These are phyloP conservation scores for Neocatenulostroma microsporum DNA, from an alignment of 2,329 filamentous ascomycete genomes.

Conservation along the genomic window DNA sequence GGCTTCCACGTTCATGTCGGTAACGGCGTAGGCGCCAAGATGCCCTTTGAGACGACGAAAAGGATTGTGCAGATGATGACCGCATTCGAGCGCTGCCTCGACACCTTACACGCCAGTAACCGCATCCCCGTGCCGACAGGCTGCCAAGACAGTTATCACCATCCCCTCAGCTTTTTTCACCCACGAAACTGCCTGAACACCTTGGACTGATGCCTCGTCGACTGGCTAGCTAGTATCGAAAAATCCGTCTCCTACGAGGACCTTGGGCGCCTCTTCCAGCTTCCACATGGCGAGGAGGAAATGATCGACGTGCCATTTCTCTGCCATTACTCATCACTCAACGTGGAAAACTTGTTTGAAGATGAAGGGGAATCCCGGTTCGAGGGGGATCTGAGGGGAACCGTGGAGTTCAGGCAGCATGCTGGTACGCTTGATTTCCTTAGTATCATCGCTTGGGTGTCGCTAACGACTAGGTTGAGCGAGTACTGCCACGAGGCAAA, in stretches of 20 bases:
- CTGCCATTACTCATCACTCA: conserved; percentile 10
- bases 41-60: conserved; percentile 14
- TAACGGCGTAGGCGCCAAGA: not conserved
- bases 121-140: conserved; percentile 5
- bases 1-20: conserved; percentile 19
- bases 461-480: conserved; percentile 9
- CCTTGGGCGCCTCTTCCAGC: conserved; percentile 6
- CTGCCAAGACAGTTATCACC: conserved; percentile 1
- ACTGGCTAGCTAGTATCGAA: conserved; percentile 14
- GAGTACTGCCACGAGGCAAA: conserved; percentile 4
- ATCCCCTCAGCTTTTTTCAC: conserved; percentile 8
- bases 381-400: conserved; percentile 6
- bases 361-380: not conserved
- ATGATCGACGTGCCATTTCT: too few species aligned
- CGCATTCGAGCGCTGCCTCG: conserved; percentile 15
- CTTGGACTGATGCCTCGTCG: conserved; percentile 8
- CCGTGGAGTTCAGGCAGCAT: conserved; percentile 29
- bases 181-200: not conserved
- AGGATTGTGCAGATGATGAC: conserved; percentile 12
- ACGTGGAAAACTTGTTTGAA: conserved; percentile 16
- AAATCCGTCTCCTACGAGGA: not conserved
- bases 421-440: conserved; percentile 17
- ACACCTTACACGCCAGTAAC: conserved; percentile 10
- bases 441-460: conserved; percentile 20
- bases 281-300: not conserved